A percentile compares a stretch with the other conserved stretches of the same genome.
Evolutionary conservation across 768 basidiomycete genomes (phyloP).

Genomic region (Hericium coralloides): DNA sequence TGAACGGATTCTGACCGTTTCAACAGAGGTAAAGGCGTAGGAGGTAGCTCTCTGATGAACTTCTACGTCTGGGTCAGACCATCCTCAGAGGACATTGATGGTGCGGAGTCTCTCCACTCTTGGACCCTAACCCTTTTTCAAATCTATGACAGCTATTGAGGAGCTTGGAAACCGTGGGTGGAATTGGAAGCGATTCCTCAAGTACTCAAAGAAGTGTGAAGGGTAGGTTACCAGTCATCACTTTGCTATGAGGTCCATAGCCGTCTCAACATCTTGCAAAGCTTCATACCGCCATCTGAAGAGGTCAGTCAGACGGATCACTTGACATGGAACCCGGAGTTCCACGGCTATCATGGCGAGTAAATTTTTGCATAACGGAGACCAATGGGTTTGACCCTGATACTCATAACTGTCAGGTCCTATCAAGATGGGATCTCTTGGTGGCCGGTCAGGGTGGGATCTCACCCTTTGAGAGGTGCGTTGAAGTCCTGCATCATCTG

Average conservation of each 20-base stretch:
- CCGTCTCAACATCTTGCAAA: background rate
- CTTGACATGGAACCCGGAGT: background rate
- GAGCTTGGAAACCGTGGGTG: slow-evolving; percentile 45
- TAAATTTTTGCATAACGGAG: background rate
- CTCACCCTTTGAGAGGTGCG: slow-evolving; percentile 3
- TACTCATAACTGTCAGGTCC: background rate
- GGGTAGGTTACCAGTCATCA: slow-evolving; percentile 10
- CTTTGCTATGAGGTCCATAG: background rate
- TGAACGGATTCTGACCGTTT: background rate
- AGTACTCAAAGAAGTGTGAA: slow-evolving; percentile 30
- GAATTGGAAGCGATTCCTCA: slow-evolving; percentile 39
- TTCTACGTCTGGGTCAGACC: slow-evolving; percentile 26
- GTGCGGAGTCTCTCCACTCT: slow-evolving; percentile 3
- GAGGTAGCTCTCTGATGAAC: slow-evolving; percentile 40
- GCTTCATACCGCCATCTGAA: slow-evolving; percentile 20
- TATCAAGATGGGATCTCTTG: background rate
- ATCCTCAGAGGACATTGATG: slow-evolving; percentile 23
- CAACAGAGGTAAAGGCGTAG: slow-evolving; percentile 19
- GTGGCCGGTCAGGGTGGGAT: slow-evolving; percentile 6
- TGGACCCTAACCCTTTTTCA: background rate
- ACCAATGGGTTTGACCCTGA: background rate
- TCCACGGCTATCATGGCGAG: background rate
- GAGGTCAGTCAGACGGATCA: background rate
- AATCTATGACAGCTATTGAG: slow-evolving; percentile 23
- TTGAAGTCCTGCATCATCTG: no score